Base-by-base conservation (phyloP, 352 stramenopile genomes). In the Peronosclerospora sorghi region DNA sequence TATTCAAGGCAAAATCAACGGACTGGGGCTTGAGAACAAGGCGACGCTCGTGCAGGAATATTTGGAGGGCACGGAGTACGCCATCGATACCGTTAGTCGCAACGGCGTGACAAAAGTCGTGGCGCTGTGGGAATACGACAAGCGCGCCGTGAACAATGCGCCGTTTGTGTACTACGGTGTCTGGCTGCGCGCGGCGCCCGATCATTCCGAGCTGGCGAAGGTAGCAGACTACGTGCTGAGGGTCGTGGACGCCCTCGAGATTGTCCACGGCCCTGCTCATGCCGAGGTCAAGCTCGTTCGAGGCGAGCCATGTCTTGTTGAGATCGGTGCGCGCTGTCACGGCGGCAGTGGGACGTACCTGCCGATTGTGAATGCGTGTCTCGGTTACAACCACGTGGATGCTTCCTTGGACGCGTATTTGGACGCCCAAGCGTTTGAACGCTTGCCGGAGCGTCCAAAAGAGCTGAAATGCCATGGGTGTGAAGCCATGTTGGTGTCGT, bases 101-200 rank as follows among this genome's bases (percentile, higher is more conserved):
- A 76, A 96, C 56, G 95, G 95, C 0, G 59, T 89, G 32, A 83
- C 96, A 48, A 98, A 98, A 50, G 79, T 97, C 26, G 86, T 96
- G 23, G 94, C 94, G 4, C 64, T 98, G 5, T 98, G 94, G 95
- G 82, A 95, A 58, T 98, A 98, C 58, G 94, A 98, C 66, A 98
- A 98, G 73, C 73, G 94, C 41, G 64, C 66, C 4, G 78, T 92
- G 21, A 97, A 98, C 57, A 68, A 62, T 32, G 84, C 85, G 28
- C 83, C 87, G 14, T 98, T 97, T 63, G 94, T 98, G 7, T 98
- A 98, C 66, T 97, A 85, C 62, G 84, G 80, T 29, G 96, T 87
- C 1, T 28, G 81, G 14, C 52, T 93, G 32, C 76, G 77, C 20
- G 56, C 71, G 0, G 68, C 73, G 4, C 54, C 58, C 0, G 56